Conservation (phyloP, 2,329 filamentous ascomycete species). For the Westerdykella sp. region DNA sequence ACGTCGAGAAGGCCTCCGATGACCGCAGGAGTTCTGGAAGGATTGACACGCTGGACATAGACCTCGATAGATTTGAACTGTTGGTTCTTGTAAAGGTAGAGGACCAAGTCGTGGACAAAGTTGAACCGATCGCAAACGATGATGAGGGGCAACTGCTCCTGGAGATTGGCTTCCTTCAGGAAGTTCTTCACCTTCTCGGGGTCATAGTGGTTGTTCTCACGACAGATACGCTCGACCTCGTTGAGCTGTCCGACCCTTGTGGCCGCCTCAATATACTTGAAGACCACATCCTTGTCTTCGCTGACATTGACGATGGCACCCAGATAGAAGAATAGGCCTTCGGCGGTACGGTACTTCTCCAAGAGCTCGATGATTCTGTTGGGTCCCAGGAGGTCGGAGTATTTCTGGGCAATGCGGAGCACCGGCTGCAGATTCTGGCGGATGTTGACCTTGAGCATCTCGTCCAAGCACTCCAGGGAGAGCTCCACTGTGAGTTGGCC, state of each 20-base stretch:
- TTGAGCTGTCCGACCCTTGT: conserved; percentile 89
- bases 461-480: conserved; percentile 86
- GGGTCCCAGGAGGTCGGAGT: conserved; percentile 89
- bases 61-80: conserved; percentile 98
- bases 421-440: conserved; percentile 94
- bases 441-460: conserved; percentile 95
- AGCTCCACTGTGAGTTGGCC: conserved; percentile 93
- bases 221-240: conserved; percentile 94
- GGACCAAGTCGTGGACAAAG: conserved; percentile 92
- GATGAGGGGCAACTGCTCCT: conserved; percentile 91
- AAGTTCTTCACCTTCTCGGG: conserved; percentile 98
- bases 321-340: conserved; percentile 97
- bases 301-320: conserved; percentile 97
- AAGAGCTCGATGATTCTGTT: conserved; percentile 84
- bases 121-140: conserved; percentile 99
- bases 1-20: conserved; percentile 91
- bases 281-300: conserved; percentile 90
- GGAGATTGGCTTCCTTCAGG: conserved; percentile 88
- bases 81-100: conserved; percentile 98
- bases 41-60: conserved; percentile 96
- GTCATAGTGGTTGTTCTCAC: conserved; percentile 78
- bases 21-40: conserved; percentile 81
- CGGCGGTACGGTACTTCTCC: conserved; percentile 94
- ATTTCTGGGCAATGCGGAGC: conserved; percentile 94
- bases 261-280: conserved; percentile 98